Percentiles rank a stretch among this genome's conserved stretches.
Evolutionary conservation across 441 rosid genomes (phyloP).

Genomic region (Populus hybrid): DNA sequence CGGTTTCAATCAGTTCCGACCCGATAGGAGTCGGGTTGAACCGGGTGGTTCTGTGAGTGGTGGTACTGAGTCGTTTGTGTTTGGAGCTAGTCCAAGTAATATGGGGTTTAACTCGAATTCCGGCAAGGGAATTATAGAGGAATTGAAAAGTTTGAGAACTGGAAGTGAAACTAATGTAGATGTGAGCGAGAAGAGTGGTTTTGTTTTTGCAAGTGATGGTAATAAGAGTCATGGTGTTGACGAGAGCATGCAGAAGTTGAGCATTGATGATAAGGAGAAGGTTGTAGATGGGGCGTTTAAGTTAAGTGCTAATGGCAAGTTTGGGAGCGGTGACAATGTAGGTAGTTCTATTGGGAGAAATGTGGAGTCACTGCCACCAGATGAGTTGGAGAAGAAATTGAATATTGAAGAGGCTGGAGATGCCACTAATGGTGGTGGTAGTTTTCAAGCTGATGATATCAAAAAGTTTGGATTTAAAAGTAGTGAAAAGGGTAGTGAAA

Average conservation of each 20-base stretch:
- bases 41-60: slow-evolving; percentile 3
- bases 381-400: slow-evolving; percentile 53
- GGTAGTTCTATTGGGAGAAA: slow-evolving; percentile 22
- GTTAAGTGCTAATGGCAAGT: slow-evolving; percentile 21
- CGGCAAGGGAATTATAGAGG: slow-evolving; percentile 24
- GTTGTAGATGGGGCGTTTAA: slow-evolving; percentile 14
- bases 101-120: background rate
- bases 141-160: slow-evolving; percentile 44
- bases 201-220: slow-evolving; percentile 25
- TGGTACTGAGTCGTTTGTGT: background rate
- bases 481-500: slow-evolving; percentile 14
- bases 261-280: slow-evolving; percentile 35
- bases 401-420: slow-evolving; percentile 31
- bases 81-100: slow-evolving; percentile 26
- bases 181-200: slow-evolving; percentile 6
- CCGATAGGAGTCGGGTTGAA: slow-evolving; percentile 9
- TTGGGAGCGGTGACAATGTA: slow-evolving; percentile 14
- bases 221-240: slow-evolving; percentile 22
- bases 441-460: background rate
- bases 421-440: slow-evolving; percentile 7
- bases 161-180: slow-evolving; percentile 9
- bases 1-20: slow-evolving; percentile 55
- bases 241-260: slow-evolving; percentile 46
- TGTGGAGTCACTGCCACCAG: slow-evolving; percentile 38
- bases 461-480: slow-evolving; percentile 18